Conservation (phyloP, 108 stramenopile species). For the Fragilaria crotonensis region DNA sequence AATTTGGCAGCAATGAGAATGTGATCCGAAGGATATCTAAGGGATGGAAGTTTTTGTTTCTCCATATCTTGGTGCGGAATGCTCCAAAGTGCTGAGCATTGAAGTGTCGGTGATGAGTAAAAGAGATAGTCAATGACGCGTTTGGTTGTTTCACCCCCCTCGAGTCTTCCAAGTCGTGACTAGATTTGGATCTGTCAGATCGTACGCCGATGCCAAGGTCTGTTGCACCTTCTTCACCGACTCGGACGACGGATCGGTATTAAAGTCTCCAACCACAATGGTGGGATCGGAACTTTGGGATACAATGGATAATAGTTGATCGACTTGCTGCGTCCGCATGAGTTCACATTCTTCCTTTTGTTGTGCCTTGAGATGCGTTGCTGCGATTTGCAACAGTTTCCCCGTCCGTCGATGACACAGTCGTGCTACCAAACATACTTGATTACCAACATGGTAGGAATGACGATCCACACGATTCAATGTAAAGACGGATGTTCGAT, state of each 20-base stretch:
- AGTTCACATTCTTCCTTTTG: constrained; percentile 12
- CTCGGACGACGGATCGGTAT: constrained; percentile 23
- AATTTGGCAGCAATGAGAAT: constrained; percentile 41
- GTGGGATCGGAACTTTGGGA: constrained; percentile 16
- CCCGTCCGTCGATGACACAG: constrained; percentile 17
- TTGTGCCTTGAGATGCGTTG: constrained; percentile 44
- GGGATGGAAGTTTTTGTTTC: constrained; percentile 20
- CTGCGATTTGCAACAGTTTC: constrained; percentile 24
- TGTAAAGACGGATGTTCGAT: constrained; percentile 21
- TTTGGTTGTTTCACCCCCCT: constrained; percentile 18
- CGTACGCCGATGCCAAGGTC: constrained; percentile 25
- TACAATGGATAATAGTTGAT: constrained; percentile 17
- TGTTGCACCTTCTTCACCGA: not conserved
- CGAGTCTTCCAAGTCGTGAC: constrained; percentile 49
- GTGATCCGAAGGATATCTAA: constrained; percentile 48
- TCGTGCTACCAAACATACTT: constrained; percentile 32
- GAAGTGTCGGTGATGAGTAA: constrained; percentile 9
- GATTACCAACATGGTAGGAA: constrained; percentile 12
- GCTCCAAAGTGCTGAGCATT: constrained; percentile 11
- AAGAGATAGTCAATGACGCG: constrained; percentile 56
- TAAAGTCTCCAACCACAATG: constrained; percentile 48
- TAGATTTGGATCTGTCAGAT: constrained; percentile 6
- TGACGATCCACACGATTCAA: not conserved
- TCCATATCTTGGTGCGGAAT: constrained; percentile 24
- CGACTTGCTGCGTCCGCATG: constrained; percentile 27